Evolutionary conservation across 2,329 filamentous ascomycete species (phyloP), one percentile per base, ranked within the genome.

Genomic region (Calonectria honghensis): DNA sequence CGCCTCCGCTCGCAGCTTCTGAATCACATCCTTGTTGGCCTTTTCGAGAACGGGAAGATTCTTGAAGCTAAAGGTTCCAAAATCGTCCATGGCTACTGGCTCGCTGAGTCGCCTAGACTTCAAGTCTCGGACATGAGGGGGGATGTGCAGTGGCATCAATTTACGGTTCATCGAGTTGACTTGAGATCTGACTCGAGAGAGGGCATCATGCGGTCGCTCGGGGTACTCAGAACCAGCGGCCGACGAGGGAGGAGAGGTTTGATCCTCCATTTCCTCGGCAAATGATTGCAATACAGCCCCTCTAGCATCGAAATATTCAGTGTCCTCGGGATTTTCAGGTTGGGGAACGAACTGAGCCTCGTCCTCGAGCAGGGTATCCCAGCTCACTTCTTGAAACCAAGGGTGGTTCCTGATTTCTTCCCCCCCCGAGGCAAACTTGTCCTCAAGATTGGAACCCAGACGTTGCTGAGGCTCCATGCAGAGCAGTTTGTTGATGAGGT

Each of bases 1-100:
- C 4, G 97, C 96, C 84, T 98, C 96, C 29, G 96, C 95, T 14
- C 96, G 93, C 72, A 99, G 89, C 84, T 98, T 98, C 81, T 98
- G 96, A 39, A 99, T 98, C 37, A 98, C 96, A 81, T 99, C 97
- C 83, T 99, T 99, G 86, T 99, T 99, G 70, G 97, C 97, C 85
- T 98, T 98, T 81, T 98, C 97, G 24, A 99, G 89, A 27, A 98
- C 96, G 0, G 96, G 96, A 64, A 99, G 87, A 80, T 99, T 99
- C 87, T 99, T 99, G 89, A 98, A 99, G 50, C 95, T 92, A 85
- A 99, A 99, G 76, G 92, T 96, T 39, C 97, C 97, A 88, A 99
- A 99, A 83, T 99, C 97, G 84, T 99, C 97, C 0, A 93, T 90
- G 39, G 92, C 91, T 20, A 96, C 93, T 1, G 97, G 97, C 84